Percentiles rank a stretch among this genome's conserved stretches.
These are phyloP conservation scores for Hansenula sp. DNA, from an alignment of 1,139 yeast species.

Conservation along the genomic window DNA sequence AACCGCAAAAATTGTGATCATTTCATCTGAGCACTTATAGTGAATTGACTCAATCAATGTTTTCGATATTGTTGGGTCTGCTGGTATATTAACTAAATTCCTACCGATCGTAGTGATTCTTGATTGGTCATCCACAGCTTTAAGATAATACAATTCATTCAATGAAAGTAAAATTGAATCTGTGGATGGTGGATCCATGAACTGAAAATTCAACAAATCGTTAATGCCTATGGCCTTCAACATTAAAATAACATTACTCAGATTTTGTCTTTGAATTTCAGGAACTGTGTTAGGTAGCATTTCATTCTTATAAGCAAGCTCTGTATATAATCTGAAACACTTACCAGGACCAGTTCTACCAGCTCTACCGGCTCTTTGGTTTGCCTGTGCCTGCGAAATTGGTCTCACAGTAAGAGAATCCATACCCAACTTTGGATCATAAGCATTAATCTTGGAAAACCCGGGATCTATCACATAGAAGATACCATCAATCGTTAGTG, in stretches of 20 bases:
- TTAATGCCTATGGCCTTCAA: constrained; percentile 94
- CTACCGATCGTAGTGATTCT: constrained; percentile 69
- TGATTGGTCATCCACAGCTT: constrained; percentile 82
- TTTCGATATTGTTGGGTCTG: constrained; percentile 90
- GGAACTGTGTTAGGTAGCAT: constrained; percentile 86
- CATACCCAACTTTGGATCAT: constrained; percentile 85
- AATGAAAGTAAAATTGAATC: constrained; percentile 74
- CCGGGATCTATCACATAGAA: constrained; percentile 91
- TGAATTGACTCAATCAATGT: constrained; percentile 74
- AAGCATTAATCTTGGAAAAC: constrained; percentile 82
- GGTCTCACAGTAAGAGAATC: constrained; percentile 83
- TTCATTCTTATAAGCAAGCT: constrained; percentile 79
- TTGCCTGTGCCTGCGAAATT: constrained; percentile 91
- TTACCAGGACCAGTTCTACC: constrained; percentile 97
- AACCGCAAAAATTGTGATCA: constrained; percentile 86
- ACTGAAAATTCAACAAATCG: constrained; percentile 21
- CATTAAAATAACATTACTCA: constrained; percentile 82
- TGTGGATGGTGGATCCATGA: constrained; percentile 76
- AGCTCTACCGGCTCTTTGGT: constrained; percentile 95
- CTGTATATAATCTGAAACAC: constrained; percentile 84
- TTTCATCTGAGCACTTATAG: constrained; percentile 76
- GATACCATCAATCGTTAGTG: constrained; percentile 91
- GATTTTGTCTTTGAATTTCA: constrained; percentile 88
- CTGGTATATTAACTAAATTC: constrained; percentile 89
- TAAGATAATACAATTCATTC: constrained; percentile 76